Percentiles rank a stretch among this genome's conserved stretches.
These are phyloP conservation scores for Pulveroboletus sp. DNA, from an alignment of 768 basidiomycete species.

Conservation along the genomic window DNA sequence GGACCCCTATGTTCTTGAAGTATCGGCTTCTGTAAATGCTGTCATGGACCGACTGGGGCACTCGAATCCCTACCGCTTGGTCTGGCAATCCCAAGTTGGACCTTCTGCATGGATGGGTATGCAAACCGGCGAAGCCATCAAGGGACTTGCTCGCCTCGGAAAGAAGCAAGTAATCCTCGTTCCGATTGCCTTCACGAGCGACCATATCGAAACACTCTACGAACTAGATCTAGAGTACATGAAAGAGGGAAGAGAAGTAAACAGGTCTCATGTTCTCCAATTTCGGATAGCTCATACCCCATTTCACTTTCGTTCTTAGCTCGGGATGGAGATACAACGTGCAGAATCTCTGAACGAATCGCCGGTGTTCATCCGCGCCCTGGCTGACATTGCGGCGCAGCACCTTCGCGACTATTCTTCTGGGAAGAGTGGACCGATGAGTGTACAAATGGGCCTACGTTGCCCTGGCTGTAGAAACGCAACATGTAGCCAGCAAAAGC, in stretches of 20 bases:
- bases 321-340: conserved; percentile 86
- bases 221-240: conserved; percentile 94
- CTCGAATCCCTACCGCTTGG: conserved; percentile 85
- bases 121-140: conserved; percentile 89
- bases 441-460: conserved; percentile 78
- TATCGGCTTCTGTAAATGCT: conserved; percentile 88
- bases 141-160: conserved; percentile 77
- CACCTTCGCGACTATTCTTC: conserved; percentile 67
- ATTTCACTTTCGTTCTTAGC: conserved; percentile 43
- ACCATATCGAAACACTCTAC: conserved; percentile 98
- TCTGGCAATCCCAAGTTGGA: conserved; percentile 98
- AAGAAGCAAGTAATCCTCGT: conserved; percentile 79
- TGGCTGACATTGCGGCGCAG: conserved; percentile 84
- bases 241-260: conserved; percentile 86
- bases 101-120: conserved; percentile 98
- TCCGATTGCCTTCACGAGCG: conserved; percentile 97
- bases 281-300: conserved; percentile 1
- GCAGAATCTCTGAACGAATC: conserved; percentile 93
- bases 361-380: conserved; percentile 90
- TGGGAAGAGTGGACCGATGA: conserved; percentile 60
- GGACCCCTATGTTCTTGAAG: conserved; percentile 95
- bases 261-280: conserved; percentile 16
- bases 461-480: conserved; percentile 94
- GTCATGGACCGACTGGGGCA: conserved; percentile 87
- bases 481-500: conserved; percentile 84